phyloP scores from a whole-genome alignment of 306 rosid genomes.

The Cyamopsis tetragonoloba region DNA sequence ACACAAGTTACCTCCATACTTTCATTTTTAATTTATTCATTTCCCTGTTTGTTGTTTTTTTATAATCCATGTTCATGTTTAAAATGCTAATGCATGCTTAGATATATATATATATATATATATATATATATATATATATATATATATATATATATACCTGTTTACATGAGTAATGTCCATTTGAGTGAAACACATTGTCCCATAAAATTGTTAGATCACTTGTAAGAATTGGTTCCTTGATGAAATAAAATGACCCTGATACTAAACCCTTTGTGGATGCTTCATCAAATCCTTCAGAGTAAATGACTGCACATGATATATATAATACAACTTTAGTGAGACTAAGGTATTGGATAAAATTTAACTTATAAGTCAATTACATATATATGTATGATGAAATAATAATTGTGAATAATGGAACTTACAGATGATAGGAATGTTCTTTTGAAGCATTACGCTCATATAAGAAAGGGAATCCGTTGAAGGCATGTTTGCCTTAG shows the following conservation, averaged over 20 bases:
- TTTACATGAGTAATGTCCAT: background rate
- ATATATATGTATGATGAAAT: too few relatives aligned
- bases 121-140: too few relatives aligned
- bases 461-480: constrained; percentile 24
- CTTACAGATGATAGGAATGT: constrained; percentile 51
- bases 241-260: constrained; percentile 35
- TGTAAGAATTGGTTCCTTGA: constrained; percentile 41
- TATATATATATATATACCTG: too few relatives aligned
- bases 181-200: constrained; percentile 34
- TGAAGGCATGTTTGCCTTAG: constrained; percentile 38
- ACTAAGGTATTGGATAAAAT: background rate
- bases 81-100: too few relatives aligned
- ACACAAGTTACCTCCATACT: too few relatives aligned
- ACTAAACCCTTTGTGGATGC: constrained; percentile 23
- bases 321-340: background rate
- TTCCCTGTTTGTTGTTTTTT: too few relatives aligned
- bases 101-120: background rate
- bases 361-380: too few relatives aligned
- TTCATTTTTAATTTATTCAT: too few relatives aligned
- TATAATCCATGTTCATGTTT: too few relatives aligned
- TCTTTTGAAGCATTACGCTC: background rate
- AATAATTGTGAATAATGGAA: background rate
- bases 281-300: background rate
- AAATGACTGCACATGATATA: constrained; percentile 28
- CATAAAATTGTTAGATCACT: constrained; percentile 41